A percentile compares a stretch with the other conserved stretches of the same genome.
Conservation (phyloP, 2,329 filamentous ascomycete species). For the Ophiosphaerella herpotricha region DNA sequence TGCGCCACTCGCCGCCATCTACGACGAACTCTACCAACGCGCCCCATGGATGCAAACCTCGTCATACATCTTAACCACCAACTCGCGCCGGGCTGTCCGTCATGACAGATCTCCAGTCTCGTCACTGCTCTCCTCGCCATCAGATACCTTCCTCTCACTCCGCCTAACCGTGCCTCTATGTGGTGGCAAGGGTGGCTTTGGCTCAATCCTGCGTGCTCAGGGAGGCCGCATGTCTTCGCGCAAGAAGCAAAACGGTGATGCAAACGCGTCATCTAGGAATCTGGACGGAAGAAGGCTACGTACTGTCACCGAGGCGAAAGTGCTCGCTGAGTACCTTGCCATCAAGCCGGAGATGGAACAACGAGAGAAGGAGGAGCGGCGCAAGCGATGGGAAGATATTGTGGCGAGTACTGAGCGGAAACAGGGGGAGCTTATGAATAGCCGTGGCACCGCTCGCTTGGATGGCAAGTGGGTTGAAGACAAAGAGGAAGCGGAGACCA, state of each 20-base stretch:
- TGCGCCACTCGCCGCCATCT: constrained; percentile 74
- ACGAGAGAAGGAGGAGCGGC: constrained; percentile 85
- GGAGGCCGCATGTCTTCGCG: constrained; percentile 98
- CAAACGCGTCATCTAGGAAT: constrained; percentile 90
- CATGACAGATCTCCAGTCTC: constrained; percentile 62
- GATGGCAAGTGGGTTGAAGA: constrained; percentile 95
- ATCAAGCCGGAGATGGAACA: constrained; percentile 97
- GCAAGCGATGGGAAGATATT: constrained; percentile 84
- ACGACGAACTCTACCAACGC: constrained; percentile 63
- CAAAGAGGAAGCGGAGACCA: constrained; percentile 86
- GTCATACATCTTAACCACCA: constrained; percentile 79
- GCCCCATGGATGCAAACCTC: constrained; percentile 60
- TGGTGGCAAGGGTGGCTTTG: constrained; percentile 97
- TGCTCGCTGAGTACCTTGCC: constrained; percentile 89
- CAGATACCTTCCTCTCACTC: constrained; percentile 77
- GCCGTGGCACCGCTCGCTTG: constrained; percentile 66
- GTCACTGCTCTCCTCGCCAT: constrained; percentile 60
- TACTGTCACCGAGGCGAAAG: constrained; percentile 94
- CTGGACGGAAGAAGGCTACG: constrained; percentile 87
- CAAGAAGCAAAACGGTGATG: constrained; percentile 79
- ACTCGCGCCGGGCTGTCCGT: constrained; percentile 72
- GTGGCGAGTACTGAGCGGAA: constrained; percentile 81
- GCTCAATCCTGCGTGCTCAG: constrained; percentile 92
- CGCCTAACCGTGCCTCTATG: constrained; percentile 78
- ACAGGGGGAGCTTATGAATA: constrained; percentile 80